phyloP scores from a whole-genome alignment of 768 basidiomycete species.

The Amanita molliuscula region DNA sequence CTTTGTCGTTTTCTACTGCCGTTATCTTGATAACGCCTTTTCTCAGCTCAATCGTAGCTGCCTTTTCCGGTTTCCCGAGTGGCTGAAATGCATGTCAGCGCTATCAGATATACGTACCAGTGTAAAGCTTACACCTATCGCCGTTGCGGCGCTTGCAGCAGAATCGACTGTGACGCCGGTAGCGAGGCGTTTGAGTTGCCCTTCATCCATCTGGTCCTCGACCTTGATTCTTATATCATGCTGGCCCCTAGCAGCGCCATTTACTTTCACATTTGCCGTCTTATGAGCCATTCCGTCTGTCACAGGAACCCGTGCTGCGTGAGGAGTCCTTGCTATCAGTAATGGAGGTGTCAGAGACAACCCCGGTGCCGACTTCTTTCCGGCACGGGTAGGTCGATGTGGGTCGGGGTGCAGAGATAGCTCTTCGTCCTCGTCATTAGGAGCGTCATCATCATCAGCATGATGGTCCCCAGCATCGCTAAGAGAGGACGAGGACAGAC shows the following conservation, averaged over 20 bases:
- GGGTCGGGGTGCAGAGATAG: constrained; percentile 5
- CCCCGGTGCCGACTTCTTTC: constrained; percentile 42
- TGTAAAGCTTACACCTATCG: constrained; percentile 6
- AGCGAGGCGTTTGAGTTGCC: constrained; percentile 64
- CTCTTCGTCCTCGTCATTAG: constrained; percentile 39
- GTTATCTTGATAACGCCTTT: constrained; percentile 75
- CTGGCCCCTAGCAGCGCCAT: constrained; percentile 29
- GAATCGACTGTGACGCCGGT: constrained; percentile 76
- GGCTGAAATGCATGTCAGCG: constrained; percentile 26
- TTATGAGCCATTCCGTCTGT: constrained; percentile 22
- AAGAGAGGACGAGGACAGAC: constrained; percentile 42
- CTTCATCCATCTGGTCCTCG: constrained; percentile 74
- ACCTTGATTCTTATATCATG: constrained; percentile 49
- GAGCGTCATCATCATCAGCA: constrained; percentile 27
- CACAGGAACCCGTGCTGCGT: constrained; percentile 36
- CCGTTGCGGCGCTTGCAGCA: constrained; percentile 30
- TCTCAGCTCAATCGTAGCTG: constrained; percentile 70
- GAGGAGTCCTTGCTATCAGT: constrained; percentile 42
- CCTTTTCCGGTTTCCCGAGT: constrained; percentile 57
- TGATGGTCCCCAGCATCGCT: constrained; percentile 35
- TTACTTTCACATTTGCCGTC: constrained; percentile 27
- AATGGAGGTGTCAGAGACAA: background rate
- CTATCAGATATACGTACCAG: background rate
- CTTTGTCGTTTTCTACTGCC: constrained; percentile 75
- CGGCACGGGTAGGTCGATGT: constrained; percentile 2